Evolutionary conservation across 768 basidiomycete species (phyloP), one percentile per base, ranked within the genome.

Genomic region (Phanerochaete sordida): DNA sequence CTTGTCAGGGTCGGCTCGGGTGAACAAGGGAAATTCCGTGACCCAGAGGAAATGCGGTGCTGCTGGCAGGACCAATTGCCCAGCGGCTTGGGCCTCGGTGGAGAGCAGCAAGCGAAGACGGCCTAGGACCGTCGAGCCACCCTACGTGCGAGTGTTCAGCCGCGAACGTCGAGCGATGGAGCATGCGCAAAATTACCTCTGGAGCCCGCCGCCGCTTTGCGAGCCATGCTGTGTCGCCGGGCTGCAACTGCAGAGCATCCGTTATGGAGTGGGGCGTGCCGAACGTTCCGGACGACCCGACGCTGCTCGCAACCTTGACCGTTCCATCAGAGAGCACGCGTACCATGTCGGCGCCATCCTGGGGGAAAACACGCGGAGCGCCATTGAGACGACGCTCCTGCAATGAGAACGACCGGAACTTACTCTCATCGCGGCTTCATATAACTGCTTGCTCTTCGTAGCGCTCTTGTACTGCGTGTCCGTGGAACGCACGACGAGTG

Each of bases 21-120:
- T 86, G 76, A 96, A 97, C 24, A 98, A 80, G 15, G 95, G 95
- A 71, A 97, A 97, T 72, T 96, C 94, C 4, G 93, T 96, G 56
- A 98, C 84, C 95, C 95, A 98, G 21, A 95, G 79, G 74, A 98
- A 95, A 72, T 92, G 88, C 50, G 92, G 92, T 26, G 74, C 73
- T 28, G 77, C 56, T 2, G 86, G 74, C 12, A 87, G 78, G 16
- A 70, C 72, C 59, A 87, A 79, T 51, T 84, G 80, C 54, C 86
- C 88, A 59, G 81, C 81, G 52, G 75, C 72, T 63, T 87, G 84
- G 3, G 92, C 89, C 44, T 79, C 71, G 61, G 91, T 87, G 26
- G 83, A 81, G 54, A 96, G 75, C 55, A 79, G 81, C 35, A 88
- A 77, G 61, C 91, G 83, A 59, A 86, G 67, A 62, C 83, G 81